A percentile compares a stretch with the other conserved stretches of the same genome.
phyloP scores from a whole-genome alignment of 345 rosid species.

The Hirschfeldia incana region DNA sequence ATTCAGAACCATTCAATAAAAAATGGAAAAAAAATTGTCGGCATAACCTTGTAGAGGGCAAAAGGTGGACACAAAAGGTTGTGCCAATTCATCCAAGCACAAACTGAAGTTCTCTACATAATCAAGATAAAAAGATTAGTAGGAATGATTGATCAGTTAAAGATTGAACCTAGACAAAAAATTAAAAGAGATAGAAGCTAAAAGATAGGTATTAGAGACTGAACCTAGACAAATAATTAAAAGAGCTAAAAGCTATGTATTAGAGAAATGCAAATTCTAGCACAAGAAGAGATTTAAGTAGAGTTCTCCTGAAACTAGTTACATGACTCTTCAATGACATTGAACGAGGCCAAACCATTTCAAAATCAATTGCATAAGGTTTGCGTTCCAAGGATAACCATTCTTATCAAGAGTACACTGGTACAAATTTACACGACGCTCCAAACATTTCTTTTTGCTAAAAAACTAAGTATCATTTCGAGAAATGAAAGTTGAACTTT shows the following conservation, averaged over 20 bases:
- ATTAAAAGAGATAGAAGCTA: not conserved
- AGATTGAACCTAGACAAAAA: constrained; percentile 5
- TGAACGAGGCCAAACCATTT: constrained; percentile 8
- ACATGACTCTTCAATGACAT: constrained; percentile 19
- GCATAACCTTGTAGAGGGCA: not conserved
- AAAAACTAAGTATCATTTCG: too few species aligned
- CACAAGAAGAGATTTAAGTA: constrained; percentile 8
- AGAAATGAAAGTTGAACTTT: too few species aligned
- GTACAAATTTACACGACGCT: too few species aligned
- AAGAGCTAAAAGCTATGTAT: constrained; percentile 5
- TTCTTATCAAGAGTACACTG: too few species aligned
- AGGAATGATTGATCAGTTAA: not conserved
- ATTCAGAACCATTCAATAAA: not conserved
- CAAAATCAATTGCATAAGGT: constrained; percentile 17
- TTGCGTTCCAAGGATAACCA: not conserved
- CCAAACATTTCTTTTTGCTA: too few species aligned
- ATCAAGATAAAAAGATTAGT: constrained; percentile 13
- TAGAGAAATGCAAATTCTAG: constrained; percentile 6
- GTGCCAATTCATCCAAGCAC: not conserved
- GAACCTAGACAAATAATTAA: constrained; percentile 7
- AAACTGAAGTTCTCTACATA: not conserved
- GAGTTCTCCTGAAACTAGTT: not conserved
- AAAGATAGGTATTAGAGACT: not conserved
- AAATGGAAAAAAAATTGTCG: not conserved
- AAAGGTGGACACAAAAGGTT: not conserved